Base-by-base conservation (phyloP, 2,329 filamentous ascomycete species). In the Fusarium papillatum region DNA sequence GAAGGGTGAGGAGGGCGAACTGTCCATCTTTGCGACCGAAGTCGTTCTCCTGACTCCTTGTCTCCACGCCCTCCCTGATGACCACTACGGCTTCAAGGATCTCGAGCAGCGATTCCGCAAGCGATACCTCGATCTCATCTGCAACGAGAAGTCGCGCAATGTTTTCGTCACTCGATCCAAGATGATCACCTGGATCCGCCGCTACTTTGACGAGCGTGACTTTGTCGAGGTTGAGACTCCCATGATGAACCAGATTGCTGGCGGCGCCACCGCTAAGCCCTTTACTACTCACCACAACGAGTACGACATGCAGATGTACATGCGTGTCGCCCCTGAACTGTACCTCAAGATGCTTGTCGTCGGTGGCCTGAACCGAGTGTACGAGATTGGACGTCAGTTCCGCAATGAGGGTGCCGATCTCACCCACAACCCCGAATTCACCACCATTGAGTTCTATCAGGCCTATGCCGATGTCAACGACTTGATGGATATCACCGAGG, bases 221-320 rank as follows among this genome's bases (percentile, higher is more conserved):
- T 99, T 99, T 84, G 89, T 95, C 68, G 96, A 98, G 84, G 96
- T 98, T 31, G 95, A 98, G 87, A 99, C 97, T 1, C 96, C 97
- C 7, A 98, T 98, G 92, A 96, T 99, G 91, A 97, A 98, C 84
- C 91, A 94, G 81, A 98, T 98, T 82, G 95, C 97, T 36, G 97
- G 97, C 79, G 97, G 97, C 82, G 97, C 97, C 39, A 98, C 97
- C 1, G 97, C 97, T 70, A 95, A 84, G 87, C 97, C 97, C 7
- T 99, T 99, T 86, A 89, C 94, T 78, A 98, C 97, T 17, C 94
- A 98, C 85, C 97, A 98, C 88, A 99, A 99, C 85, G 97, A 98
- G 65, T 90, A 97, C 64, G 92, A 98, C 84, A 95, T 98, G 92
- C 93, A 98, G 80, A 93, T 99, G 85, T 98, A 94, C 86, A 94